phyloP scores from a whole-genome alignment of 495 filamentous ascomycete genomes.

The Stereocaulon alpinum region DNA sequence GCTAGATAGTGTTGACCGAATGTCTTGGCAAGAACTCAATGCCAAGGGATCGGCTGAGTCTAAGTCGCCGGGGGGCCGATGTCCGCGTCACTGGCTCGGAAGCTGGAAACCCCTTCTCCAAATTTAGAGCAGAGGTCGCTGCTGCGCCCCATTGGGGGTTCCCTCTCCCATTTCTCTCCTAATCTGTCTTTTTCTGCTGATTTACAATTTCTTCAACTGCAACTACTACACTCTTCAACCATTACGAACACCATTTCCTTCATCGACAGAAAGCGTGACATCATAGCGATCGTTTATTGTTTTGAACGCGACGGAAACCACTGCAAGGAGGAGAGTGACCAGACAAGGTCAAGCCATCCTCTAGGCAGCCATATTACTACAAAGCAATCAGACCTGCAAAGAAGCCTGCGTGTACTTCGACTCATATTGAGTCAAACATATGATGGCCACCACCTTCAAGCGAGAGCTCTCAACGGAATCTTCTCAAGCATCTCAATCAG shows the following conservation, averaged over 20 bases:
- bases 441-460: slow-evolving; percentile 14
- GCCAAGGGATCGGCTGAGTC: not conserved
- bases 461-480: slow-evolving; percentile 2
- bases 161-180: not conserved
- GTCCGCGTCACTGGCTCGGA: slow-evolving; percentile 1
- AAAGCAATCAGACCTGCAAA: not conserved
- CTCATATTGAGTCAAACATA: not conserved
- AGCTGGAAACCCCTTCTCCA: not conserved
- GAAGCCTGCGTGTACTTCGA: not conserved
- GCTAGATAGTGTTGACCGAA: not conserved
- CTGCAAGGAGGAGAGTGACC: not conserved
- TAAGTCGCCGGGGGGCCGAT: not conserved
- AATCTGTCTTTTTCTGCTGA: not conserved
- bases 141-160: not conserved
- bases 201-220: not conserved
- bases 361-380: slow-evolving; percentile 6
- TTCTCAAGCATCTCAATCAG: slow-evolving; percentile 2
- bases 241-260: not conserved
- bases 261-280: not conserved
- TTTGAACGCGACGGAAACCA: not conserved
- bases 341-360: slow-evolving; percentile 5
- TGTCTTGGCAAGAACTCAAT: not conserved
- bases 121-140: slow-evolving; percentile 2
- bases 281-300: not conserved
- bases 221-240: not conserved